Conservation (phyloP, 1,139 yeast genomes). For the Casaregolazyma suthepensis region DNA sequence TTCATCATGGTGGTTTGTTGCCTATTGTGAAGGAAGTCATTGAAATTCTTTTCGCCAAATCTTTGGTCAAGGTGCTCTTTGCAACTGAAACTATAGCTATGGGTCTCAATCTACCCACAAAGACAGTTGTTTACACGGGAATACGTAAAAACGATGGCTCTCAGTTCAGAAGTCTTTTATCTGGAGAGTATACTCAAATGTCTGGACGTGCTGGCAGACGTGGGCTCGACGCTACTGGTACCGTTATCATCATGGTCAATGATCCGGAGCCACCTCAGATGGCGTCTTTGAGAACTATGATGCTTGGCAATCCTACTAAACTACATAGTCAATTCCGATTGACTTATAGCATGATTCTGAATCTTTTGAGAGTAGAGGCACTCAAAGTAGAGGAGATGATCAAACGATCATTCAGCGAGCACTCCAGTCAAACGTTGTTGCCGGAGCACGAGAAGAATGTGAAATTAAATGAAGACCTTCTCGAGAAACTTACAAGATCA, state of each 20-base stretch:
- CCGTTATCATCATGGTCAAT: slow-evolving; percentile 89
- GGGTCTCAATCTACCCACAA: slow-evolving; percentile 95
- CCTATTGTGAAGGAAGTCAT: slow-evolving; percentile 95
- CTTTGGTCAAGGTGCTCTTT: slow-evolving; percentile 81
- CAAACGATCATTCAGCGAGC: slow-evolving; percentile 90
- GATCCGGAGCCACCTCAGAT: slow-evolving; percentile 53
- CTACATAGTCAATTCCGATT: slow-evolving; percentile 85
- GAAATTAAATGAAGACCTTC: slow-evolving; percentile 44
- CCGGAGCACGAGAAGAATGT: slow-evolving; percentile 80
- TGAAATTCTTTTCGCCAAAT: slow-evolving; percentile 82
- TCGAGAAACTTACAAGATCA: slow-evolving; percentile 40
- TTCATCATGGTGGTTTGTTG: slow-evolving; percentile 92
- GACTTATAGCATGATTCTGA: slow-evolving; percentile 93
- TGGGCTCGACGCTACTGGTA: slow-evolving; percentile 89
- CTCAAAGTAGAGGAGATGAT: slow-evolving; percentile 95
- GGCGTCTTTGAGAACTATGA: slow-evolving; percentile 64
- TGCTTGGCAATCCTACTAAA: slow-evolving; percentile 83
- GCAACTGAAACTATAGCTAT: slow-evolving; percentile 98
- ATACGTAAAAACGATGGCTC: slow-evolving; percentile 87
- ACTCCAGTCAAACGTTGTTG: slow-evolving; percentile 72
- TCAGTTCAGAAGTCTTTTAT: slow-evolving; percentile 69
- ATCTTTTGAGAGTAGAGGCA: slow-evolving; percentile 86
- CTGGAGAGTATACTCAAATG: slow-evolving; percentile 98
- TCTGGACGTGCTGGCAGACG: slow-evolving; percentile 99
- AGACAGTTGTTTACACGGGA: slow-evolving; percentile 88